phyloP scores from a whole-genome alignment of 192 early-diverging fungal species.

The Coemansia sp. region DNA sequence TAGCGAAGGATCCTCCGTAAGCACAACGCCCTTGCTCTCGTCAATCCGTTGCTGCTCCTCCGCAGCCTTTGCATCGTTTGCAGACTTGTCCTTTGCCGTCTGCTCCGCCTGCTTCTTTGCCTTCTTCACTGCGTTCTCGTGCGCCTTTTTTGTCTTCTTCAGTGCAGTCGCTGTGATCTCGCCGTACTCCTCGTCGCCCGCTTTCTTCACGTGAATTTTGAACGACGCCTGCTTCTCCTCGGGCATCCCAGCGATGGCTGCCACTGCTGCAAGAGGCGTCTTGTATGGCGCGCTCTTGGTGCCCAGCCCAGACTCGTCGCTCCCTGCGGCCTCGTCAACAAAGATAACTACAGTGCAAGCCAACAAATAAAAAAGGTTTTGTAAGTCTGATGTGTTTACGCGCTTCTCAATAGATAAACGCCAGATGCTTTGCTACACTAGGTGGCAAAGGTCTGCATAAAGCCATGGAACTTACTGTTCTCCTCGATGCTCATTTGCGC shows the following conservation, averaged over 20 bases:
- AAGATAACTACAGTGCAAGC: conserved; percentile 24
- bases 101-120: conserved; percentile 78
- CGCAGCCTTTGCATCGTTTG: conserved; percentile 51
- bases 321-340: conserved; percentile 83
- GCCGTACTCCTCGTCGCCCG: conserved; percentile 68
- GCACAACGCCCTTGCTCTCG: conserved; percentile 79
- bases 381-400: too few relatives aligned
- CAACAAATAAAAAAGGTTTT: not conserved
- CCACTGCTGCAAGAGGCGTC: conserved; percentile 72
- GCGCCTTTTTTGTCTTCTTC: conserved; percentile 87
- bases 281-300: conserved; percentile 76
- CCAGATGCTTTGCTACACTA: too few relatives aligned
- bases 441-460: not conserved
- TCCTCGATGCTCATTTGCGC: conserved; percentile 32
- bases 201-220: conserved; percentile 73
- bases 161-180: conserved; percentile 84
- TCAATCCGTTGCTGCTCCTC: conserved; percentile 84
- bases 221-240: conserved; percentile 45
- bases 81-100: conserved; percentile 65
- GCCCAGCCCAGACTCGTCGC: conserved; percentile 79
- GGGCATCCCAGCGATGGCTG: conserved; percentile 52
- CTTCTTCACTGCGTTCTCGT: conserved; percentile 69
- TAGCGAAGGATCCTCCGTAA: conserved; percentile 72
- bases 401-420: too few relatives aligned
- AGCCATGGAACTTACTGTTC: conserved; percentile 25